These are phyloP conservation scores for Ceratobasidium sp. DNA, from an alignment of 1,284 basidiomycete genomes.

Conservation along the genomic window DNA sequence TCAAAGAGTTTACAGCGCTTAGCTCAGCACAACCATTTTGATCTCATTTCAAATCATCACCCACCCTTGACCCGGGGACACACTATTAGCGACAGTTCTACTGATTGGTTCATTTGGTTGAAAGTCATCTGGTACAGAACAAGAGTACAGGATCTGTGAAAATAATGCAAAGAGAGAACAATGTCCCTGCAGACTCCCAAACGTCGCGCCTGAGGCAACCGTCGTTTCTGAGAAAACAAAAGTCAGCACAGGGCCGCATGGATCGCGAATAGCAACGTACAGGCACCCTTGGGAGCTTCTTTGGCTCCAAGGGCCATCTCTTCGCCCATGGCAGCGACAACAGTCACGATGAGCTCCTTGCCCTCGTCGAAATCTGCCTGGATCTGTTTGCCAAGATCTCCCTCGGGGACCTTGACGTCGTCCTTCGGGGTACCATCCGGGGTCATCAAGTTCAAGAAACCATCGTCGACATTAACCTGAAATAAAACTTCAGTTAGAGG, in stretches of 20 bases:
- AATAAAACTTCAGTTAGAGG: neutral
- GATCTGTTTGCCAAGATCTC: conserved; percentile 84
- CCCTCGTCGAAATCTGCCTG: conserved; percentile 76
- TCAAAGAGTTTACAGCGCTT: conserved; percentile 7
- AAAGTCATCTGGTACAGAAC: neutral
- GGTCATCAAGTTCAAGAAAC: conserved; percentile 95
- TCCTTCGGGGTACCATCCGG: conserved; percentile 88
- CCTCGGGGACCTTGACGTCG: conserved; percentile 94
- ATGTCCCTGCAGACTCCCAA: neutral
- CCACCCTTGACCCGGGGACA: neutral
- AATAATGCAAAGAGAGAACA: neutral
- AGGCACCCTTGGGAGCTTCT: conserved; percentile 48
- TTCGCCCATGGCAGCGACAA: conserved; percentile 91
- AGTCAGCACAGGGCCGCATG: neutral
- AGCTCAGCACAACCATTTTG: conserved; percentile 3
- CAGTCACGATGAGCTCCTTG: conserved; percentile 90
- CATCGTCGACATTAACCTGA: conserved; percentile 86
- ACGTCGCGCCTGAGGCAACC: neutral
- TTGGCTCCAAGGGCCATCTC: conserved; percentile 75
- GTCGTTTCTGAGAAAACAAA: neutral
- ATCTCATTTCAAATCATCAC: conserved; percentile 14
- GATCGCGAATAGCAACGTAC: neutral
- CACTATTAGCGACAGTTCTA: neutral
- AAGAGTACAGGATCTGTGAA: conserved; percentile 18
- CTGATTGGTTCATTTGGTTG: conserved; percentile 23